Evolutionary conservation across 305 asterid genomes (phyloP).

Genomic region (Striga hermonthica): DNA sequence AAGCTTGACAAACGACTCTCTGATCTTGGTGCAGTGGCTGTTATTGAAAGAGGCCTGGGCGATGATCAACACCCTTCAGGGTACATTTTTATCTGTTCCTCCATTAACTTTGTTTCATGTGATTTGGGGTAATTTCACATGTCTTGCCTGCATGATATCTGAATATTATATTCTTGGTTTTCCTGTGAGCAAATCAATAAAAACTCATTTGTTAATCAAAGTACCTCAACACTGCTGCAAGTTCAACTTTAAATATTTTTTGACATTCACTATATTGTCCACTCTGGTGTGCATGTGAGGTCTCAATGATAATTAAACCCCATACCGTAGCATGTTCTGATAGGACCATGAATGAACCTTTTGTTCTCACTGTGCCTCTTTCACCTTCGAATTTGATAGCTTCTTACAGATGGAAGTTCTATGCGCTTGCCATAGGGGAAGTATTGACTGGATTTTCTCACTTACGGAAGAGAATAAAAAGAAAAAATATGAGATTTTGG

Average conservation of each 20-base stretch:
- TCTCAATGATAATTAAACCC: conserved; percentile 13
- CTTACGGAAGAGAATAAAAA: too few relatives aligned
- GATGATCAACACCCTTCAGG: conserved; percentile 98
- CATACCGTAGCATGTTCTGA: conserved; percentile 7
- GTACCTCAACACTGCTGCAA: too few relatives aligned
- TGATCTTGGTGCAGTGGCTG: conserved; percentile 68
- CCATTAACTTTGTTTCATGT: conserved; percentile 12
- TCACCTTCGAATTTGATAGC: neutral
- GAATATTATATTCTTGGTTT: conserved; percentile 6
- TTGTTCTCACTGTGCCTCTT: conserved; percentile 9
- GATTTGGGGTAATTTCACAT: conserved; percentile 18
- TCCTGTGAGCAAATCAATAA: too few relatives aligned
- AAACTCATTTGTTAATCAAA: too few relatives aligned
- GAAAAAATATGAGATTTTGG: too few relatives aligned
- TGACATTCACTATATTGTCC: too few relatives aligned
- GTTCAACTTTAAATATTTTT: too few relatives aligned
- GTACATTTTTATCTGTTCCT: conserved; percentile 39
- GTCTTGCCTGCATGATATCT: conserved; percentile 18
- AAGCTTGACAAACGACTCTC: conserved; percentile 86
- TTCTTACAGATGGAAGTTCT: conserved; percentile 16
- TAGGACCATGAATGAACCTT: too few relatives aligned
- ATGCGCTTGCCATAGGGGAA: too few relatives aligned
- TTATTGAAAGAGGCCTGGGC: conserved; percentile 89
- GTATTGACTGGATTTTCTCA: too few relatives aligned
- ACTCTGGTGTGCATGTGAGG: too few relatives aligned